phyloP scores from a whole-genome alignment of 2,329 filamentous ascomycete genomes.

The Alternaria conjuncta region DNA sequence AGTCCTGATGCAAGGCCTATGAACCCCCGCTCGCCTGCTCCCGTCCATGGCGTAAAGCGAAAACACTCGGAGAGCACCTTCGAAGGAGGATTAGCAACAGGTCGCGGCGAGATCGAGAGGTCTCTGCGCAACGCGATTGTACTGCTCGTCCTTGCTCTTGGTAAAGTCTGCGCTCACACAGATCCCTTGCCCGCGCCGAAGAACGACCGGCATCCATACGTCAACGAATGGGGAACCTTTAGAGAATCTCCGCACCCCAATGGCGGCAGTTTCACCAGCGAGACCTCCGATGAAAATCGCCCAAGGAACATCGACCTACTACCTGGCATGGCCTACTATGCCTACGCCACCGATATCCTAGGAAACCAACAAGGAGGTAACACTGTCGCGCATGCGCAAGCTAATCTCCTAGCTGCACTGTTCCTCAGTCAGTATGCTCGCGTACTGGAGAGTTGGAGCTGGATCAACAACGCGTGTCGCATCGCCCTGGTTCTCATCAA shows the following conservation, averaged over 20 bases:
- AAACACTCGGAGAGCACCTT: constrained; percentile 43
- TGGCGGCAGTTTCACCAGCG: constrained; percentile 44
- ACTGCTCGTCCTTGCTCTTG: constrained; percentile 81
- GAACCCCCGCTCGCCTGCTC: constrained; percentile 32
- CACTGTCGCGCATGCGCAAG: constrained; percentile 83
- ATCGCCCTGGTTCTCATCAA: constrained; percentile 75
- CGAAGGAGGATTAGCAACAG: constrained; percentile 33
- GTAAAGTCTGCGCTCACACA: constrained; percentile 73
- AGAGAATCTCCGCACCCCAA: constrained; percentile 49
- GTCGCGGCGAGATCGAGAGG: constrained; percentile 34
- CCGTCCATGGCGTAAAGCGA: constrained; percentile 32
- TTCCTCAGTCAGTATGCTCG: constrained; percentile 89
- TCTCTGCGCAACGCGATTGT: constrained; percentile 73
- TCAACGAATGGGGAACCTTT: constrained; percentile 31
- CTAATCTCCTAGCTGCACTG: constrained; percentile 80
- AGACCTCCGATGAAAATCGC: constrained; percentile 29
- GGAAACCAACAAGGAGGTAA: constrained; percentile 80
- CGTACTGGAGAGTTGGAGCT: constrained; percentile 82
- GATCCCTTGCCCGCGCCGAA: constrained; percentile 62
- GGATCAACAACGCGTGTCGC: constrained; percentile 67
- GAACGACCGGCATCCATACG: constrained; percentile 49
- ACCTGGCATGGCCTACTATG: constrained; percentile 89
- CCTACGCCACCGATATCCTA: constrained; percentile 83
- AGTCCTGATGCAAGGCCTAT: constrained; percentile 36
- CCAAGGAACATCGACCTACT: constrained; percentile 79